Evolutionary conservation across 2,329 filamentous ascomycete genomes (phyloP), one percentile per base, ranked within the genome.

Genomic region (Exserohilum turcica): DNA sequence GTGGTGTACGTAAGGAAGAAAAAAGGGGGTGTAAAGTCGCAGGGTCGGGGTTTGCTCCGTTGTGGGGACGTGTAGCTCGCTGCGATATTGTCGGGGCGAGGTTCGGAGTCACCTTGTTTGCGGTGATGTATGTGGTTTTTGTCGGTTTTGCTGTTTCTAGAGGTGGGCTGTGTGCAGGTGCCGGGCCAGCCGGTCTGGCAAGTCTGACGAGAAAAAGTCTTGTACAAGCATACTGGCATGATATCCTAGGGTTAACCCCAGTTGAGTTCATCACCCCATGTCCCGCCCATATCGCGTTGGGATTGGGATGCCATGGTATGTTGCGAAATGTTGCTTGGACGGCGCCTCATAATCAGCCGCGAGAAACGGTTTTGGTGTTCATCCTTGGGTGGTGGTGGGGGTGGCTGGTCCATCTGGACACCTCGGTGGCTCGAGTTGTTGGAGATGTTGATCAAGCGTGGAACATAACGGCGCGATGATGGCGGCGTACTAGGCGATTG

Each of bases 51-150:
- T 28, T 38, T 13, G 35, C 60, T 64, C 70, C 71, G 71, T 73
- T 54, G 63, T 64, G 71, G 71, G 67, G 71, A 64, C 64, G 59
- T 68, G 69, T 68, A 67, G 68, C 71, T 72, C 70, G 67, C 52
- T 59, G 60, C 60, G 38, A 49, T 35, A 15, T 19, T 28, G 15
- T 31, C 27, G 39, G 10, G 44, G 19, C 66, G 71, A 72, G 71
- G 70, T 71, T 72, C 71, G 71, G 68, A 64, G 67, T 72, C 71
- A 73, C 71, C 72, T 73, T 44, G 13, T 71, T 63, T 65, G 68
- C 35, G 72, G 69, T 72, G 71, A 71, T 55, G 58, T 50, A 58
- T 47, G 16, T 39, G 18, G 19, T 46, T 40, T 21, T 38, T 21
- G 59, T 53, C 28, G 48, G 56, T 60, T 57, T 21, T 56, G 40